Percentiles rank a stretch among this genome's conserved stretches.
Conservation (phyloP, 2,329 filamentous ascomycete species). For the Botrytis medusae region DNA sequence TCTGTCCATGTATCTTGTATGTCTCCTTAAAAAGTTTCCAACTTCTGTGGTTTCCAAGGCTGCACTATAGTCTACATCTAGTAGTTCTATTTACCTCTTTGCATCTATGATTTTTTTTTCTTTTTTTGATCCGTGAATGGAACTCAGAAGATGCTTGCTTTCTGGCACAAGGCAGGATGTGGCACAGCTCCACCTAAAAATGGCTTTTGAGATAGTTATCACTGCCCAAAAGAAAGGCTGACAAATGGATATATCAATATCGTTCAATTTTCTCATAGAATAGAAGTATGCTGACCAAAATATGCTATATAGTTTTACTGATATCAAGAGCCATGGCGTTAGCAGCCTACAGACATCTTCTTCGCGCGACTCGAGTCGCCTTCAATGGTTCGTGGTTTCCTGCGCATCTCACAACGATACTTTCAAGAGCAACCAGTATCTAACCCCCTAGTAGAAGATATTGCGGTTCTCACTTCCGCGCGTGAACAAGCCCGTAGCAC, state of each 20-base stretch:
- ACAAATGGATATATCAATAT: neutral
- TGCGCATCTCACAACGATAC: neutral
- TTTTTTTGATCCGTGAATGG: neutral
- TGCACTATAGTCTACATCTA: neutral
- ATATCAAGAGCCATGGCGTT: conserved; percentile 56
- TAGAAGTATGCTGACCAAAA: conserved; percentile 3
- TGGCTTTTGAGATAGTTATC: neutral
- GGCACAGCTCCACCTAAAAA: neutral
- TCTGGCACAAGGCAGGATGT: neutral
- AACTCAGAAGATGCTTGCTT: too few species aligned
- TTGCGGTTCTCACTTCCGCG: conserved; percentile 66
- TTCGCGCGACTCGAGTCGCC: conserved; percentile 78
- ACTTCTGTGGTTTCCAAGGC: neutral
- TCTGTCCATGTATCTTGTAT: neutral
- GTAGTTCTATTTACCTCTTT: neutral
- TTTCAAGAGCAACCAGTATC: neutral
- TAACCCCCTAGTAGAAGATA: conserved; percentile 61
- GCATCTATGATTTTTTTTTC: too few species aligned
- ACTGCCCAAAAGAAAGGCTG: too few species aligned
- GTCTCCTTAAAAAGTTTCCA: neutral
- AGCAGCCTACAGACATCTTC: conserved; percentile 74
- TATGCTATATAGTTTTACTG: neutral
- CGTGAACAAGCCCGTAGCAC: conserved; percentile 67
- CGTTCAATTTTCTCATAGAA: neutral
- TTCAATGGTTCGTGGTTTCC: conserved; percentile 66